phyloP scores from a whole-genome alignment of 805 yeast species.

The Kodamaea lidongshanica region DNA sequence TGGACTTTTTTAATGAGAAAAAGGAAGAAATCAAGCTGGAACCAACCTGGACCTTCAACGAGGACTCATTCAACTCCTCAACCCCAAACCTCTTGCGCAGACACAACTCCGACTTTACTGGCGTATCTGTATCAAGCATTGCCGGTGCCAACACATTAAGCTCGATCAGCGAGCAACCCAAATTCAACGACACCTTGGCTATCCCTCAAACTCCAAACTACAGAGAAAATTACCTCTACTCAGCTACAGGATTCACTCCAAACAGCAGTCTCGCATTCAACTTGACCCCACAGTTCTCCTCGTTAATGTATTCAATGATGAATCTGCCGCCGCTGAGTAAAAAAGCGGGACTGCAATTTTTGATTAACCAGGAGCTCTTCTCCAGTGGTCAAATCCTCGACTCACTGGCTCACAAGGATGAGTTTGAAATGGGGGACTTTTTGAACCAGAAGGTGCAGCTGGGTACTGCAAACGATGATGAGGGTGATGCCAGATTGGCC shows the following conservation, averaged over 20 bases:
- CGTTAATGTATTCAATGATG: constrained; percentile 34
- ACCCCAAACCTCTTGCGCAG: constrained; percentile 14
- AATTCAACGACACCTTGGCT: constrained; percentile 6
- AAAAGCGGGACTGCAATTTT: constrained; percentile 12
- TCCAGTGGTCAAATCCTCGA: constrained; percentile 10
- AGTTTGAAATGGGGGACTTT: constrained; percentile 7
- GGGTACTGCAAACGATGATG: constrained; percentile 13
- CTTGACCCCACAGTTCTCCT: constrained; percentile 36
- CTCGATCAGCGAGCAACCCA: constrained; percentile 11
- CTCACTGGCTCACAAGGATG: constrained; percentile 9
- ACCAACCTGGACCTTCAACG: not conserved
- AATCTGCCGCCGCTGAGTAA: constrained; percentile 27
- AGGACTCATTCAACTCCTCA: constrained; percentile 1
- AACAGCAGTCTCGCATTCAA: constrained; percentile 20
- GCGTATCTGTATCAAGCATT: constrained; percentile 8
- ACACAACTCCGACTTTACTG: constrained; percentile 20
- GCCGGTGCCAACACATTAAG: constrained; percentile 6
- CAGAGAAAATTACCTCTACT: constrained; percentile 22
- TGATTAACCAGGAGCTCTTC: constrained; percentile 26
- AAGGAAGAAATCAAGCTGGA: not conserved
- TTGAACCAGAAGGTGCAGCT: constrained; percentile 1
- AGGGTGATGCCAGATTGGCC: constrained; percentile 34
- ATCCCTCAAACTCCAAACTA: constrained; percentile 33
- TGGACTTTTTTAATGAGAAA: constrained; percentile 11
- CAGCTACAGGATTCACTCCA: constrained; percentile 28